Evolutionary conservation across 1,139 yeast genomes (phyloP).

Genomic region (Suhomyces choctaworum): DNA sequence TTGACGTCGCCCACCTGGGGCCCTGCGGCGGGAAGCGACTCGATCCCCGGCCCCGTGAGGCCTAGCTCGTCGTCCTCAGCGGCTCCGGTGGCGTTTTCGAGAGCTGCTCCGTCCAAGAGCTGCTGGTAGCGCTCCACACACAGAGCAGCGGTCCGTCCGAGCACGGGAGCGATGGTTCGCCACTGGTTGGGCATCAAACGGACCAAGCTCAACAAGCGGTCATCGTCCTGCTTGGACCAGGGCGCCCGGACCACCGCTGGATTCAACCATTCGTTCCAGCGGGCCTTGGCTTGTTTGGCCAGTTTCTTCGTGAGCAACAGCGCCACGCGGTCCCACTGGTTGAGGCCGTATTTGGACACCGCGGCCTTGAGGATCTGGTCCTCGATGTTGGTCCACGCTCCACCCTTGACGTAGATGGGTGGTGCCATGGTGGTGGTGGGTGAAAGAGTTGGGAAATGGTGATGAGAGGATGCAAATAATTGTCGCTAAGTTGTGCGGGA

Average conservation of each 20-base stretch:
- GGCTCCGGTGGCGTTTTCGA: constrained; percentile 22
- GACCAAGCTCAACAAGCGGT: constrained; percentile 63
- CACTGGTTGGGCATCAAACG: constrained; percentile 87
- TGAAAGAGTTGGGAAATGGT: not conserved
- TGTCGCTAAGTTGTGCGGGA: too few relatives aligned
- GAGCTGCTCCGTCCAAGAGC: constrained; percentile 59
- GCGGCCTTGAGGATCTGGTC: constrained; percentile 91
- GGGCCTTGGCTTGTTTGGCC: constrained; percentile 87
- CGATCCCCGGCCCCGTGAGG: constrained; percentile 57
- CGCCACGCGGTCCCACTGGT: constrained; percentile 93
- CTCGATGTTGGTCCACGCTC: constrained; percentile 88
- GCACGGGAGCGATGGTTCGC: constrained; percentile 79
- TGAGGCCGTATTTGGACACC: constrained; percentile 86
- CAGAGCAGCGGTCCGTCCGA: constrained; percentile 85
- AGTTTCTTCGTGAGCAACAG: constrained; percentile 82
- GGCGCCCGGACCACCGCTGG: constrained; percentile 64
- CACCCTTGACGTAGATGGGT: constrained; percentile 80
- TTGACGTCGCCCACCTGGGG: constrained; percentile 57
- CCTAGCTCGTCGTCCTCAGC: constrained; percentile 38
- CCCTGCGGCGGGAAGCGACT: constrained; percentile 49
- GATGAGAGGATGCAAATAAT: too few relatives aligned
- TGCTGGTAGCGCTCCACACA: constrained; percentile 87
- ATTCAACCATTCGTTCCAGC: constrained; percentile 90
- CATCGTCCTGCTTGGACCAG: constrained; percentile 82
- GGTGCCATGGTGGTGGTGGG: constrained; percentile 15